Conservation (phyloP, 2,329 filamentous ascomycete species). For the Aspergillus ochraceoroseus region DNA sequence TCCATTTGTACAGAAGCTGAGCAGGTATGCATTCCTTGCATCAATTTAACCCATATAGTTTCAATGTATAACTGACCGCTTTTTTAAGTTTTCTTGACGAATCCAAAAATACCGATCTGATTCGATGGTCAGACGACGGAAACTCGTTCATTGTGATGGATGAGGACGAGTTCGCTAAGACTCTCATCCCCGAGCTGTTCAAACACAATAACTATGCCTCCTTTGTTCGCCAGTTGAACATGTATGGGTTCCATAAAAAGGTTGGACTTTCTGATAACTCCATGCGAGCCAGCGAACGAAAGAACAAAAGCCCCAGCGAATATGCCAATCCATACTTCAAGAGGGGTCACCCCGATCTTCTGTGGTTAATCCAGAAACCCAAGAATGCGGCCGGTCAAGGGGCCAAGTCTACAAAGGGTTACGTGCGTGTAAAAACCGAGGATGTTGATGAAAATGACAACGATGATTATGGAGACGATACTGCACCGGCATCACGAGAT, state of each 20-base stretch:
- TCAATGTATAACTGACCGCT: conserved; percentile 16
- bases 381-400: conserved; percentile 61
- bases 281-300: conserved; percentile 93
- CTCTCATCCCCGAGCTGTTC: conserved; percentile 68
- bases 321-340: conserved; percentile 97
- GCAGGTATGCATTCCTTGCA: conserved; percentile 64
- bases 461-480: conserved; percentile 51
- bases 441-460: conserved; percentile 62
- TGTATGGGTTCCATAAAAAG: conserved; percentile 63
- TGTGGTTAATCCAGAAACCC: conserved; percentile 96
- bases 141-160: conserved; percentile 96
- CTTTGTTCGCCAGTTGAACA: conserved; percentile 67
- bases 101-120: conserved; percentile 86
- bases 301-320: conserved; percentile 96
- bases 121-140: conserved; percentile 94
- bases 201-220: conserved; percentile 77
- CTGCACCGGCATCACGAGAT: conserved; percentile 29
- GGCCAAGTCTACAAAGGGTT: conserved; percentile 49
- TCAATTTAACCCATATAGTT: too few relatives aligned
- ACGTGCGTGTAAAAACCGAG: conserved; percentile 46
- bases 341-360: conserved; percentile 80
- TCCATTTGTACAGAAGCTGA: conserved; percentile 94
- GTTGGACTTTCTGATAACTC: conserved; percentile 93
- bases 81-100: conserved; percentile 77
- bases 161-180: conserved; percentile 81